Base-by-base conservation (phyloP, 2,329 filamentous ascomycete genomes). In the Zymoseptoria ardabiliae region DNA sequence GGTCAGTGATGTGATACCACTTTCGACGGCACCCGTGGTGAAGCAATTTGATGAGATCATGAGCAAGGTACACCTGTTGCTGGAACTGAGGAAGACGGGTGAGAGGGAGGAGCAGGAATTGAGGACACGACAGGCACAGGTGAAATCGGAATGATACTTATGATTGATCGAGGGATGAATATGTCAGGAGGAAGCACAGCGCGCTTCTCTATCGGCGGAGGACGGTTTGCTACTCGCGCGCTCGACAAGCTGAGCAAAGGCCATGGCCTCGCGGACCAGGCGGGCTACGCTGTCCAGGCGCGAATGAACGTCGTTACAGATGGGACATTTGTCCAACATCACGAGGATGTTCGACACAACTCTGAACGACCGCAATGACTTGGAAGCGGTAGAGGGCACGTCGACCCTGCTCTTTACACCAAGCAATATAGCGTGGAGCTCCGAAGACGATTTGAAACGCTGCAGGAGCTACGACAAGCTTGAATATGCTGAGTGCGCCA, bases 51-150 rank as follows among this genome's bases (percentile, higher is more conserved):
- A 93, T 73, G 76, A 78, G 62, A 79, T 94, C 2, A 81, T 92
- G 58, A 76, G 74, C n/a, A 83, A 83, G 52, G 87, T 94, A 48
- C 83, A 85, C 57, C 77, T 80, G 41, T 76, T 94, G 23, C 80
- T 94, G 4, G 90, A 94, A 63, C 78, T 88, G 61, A 80, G 87
- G 61, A 93, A 92, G 76, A 75, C 88, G 25, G 80, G 82, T 17
- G 90, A 94, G 72, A 91, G 91, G 76, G 78, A 92, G 30, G 86
- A 90, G 63, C 83, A 79, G 11, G 89, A 93, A 74, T 81, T 90
- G 66, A 83, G 81, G 68, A 70, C 75, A 66, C 82, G 82, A 68
- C 65, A 71, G 53, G 73, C 73, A 4, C 76, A 78, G 71, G 45
- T 58, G 51, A 45, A 35, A 54, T 52, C 35, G 35, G 35, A 45